Evolutionary conservation across 2,329 filamentous ascomycete genomes (phyloP), one percentile per base, ranked within the genome.

Genomic region (Arthrocladium fulminans): DNA sequence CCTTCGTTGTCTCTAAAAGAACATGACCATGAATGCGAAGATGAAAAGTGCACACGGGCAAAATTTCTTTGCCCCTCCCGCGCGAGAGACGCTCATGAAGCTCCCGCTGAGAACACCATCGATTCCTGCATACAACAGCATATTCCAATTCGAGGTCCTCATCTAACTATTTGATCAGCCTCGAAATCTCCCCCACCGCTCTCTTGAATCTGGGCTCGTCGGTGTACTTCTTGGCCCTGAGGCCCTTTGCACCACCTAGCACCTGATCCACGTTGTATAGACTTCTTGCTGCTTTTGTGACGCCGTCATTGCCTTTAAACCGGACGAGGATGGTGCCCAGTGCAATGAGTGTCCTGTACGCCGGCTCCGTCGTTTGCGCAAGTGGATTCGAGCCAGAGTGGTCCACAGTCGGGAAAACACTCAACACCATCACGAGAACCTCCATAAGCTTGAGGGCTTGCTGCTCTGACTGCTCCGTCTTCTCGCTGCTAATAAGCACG

Each of bases 291-390:
- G 76, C 74, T 57, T 70, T 69, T 56, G 72, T 76, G 50, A 83
- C 75, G 47, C 81, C 75, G 5, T 70, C 69, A n/a, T 80, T 73
- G 44, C 20, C 35, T 20, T 51, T 47, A 12, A 85, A 68, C 4
- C 72, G 73, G 20, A 62, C 61, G 17, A 88, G 64, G 51, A 94
- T 63, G 1, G 89, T 98, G 0, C 92, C 94, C 0, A 90, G 67
- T 0, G 86, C 87, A 5, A 94, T 86, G 4, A 97, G 73, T 0
- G 80, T 80, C 19, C 92, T 80, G 63, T 89, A 97, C 2, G 92
- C 68, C 0, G 87, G 86, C 63, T 97, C 92, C 0, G 82, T 79
- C 58, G 97, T 89, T 2, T 73, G 79, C 54, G 86, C 82, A 2
- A 73, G 75, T 4, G 72, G 51, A 35, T 44, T 54, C 2, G 49